Conservation (phyloP, 1,139 yeast genomes). For the Protomyces macrosporus region DNA sequence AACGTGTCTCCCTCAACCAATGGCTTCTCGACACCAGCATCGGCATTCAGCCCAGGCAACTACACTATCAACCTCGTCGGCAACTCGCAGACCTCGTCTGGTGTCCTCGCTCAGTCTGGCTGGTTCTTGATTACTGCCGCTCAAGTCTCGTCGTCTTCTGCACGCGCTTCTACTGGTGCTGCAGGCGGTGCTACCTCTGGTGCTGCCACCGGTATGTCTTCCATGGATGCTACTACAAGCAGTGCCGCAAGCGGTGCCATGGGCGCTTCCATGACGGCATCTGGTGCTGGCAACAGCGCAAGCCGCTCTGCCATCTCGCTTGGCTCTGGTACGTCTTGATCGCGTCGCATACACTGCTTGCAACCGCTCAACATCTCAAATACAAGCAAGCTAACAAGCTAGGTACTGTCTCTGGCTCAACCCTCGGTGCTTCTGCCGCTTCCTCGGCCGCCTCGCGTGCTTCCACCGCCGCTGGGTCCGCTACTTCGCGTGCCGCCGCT, state of each 20-base stretch:
- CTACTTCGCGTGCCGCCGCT: conserved; percentile 4
- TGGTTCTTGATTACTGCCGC: conserved; percentile 26
- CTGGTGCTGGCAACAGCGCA: background rate
- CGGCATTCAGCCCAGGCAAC: conserved; percentile 21
- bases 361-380: too few species aligned
- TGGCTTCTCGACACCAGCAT: conserved; percentile 18
- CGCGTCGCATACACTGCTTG: background rate
- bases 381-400: background rate
- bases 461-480: background rate
- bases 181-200: background rate
- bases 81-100: conserved; percentile 13
- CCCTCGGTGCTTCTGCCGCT: conserved; percentile 4
- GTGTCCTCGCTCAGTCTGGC: conserved; percentile 21
- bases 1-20: conserved; percentile 21
- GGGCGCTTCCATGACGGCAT: background rate
- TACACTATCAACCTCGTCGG: conserved; percentile 26
- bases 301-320: background rate
- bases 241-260: background rate
- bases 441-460: conserved; percentile 11
- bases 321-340: background rate
- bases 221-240: background rate
- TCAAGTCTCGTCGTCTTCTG: conserved; percentile 3
- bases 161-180: conserved; percentile 4
- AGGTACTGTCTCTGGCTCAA: background rate
- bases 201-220: background rate